Conservation (phyloP, 345 rosid genomes). For the Bruguiera gymnorhiza region DNA sequence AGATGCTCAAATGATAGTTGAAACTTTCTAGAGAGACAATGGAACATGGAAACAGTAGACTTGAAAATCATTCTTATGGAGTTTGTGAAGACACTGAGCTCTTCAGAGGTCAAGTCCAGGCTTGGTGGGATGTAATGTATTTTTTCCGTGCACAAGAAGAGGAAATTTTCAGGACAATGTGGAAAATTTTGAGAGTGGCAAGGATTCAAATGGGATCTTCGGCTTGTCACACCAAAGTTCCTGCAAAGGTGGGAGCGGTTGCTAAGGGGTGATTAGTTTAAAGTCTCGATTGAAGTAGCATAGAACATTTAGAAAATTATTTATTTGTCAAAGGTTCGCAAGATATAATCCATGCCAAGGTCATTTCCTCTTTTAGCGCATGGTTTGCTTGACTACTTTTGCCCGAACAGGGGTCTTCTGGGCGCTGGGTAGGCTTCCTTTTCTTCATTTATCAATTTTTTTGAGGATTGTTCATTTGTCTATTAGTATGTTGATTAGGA, state of each 20-base stretch:
- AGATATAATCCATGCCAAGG: slow-evolving; percentile 9
- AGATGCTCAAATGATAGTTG: not conserved
- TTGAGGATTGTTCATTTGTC: not conserved
- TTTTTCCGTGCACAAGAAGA: slow-evolving; percentile 5
- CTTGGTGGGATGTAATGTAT: not conserved
- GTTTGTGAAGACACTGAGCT: slow-evolving; percentile 4
- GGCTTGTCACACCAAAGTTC: slow-evolving; percentile 6
- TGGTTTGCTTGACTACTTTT: not conserved
- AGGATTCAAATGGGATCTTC: not conserved
- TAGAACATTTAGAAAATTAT: slow-evolving; percentile 18
- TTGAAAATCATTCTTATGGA: slow-evolving; percentile 3
- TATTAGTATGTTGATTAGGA: not conserved
- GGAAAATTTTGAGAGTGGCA: not conserved
- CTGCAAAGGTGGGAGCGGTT: slow-evolving; percentile 9
- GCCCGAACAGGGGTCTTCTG: not conserved
- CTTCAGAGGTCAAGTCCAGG: not conserved
- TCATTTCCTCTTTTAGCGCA: slow-evolving; percentile 1
- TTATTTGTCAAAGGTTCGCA: slow-evolving; percentile 20
- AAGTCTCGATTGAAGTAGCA: slow-evolving; percentile 15
- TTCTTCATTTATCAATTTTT: not conserved
- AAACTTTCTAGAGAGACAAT: not conserved
- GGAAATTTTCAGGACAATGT: not conserved
- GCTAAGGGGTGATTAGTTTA: slow-evolving; percentile 4
- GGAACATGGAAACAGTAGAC: slow-evolving; percentile 3
- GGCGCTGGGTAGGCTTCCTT: slow-evolving; percentile 9